These are phyloP conservation scores for Malassezia vespertilionis DNA, from an alignment of 1,284 basidiomycete species.

Conservation along the genomic window DNA sequence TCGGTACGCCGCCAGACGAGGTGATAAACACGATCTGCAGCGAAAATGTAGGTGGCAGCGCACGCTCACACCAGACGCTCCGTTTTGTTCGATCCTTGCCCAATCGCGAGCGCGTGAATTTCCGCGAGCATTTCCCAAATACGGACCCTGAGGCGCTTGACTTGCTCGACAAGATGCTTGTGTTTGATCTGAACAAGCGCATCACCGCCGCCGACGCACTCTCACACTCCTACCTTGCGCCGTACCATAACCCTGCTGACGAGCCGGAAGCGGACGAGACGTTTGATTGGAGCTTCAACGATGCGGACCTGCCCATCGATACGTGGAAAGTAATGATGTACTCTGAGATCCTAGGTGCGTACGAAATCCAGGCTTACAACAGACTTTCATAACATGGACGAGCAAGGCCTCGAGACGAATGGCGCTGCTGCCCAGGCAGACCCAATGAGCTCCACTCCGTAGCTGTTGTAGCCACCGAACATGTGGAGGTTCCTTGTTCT, in stretches of 20 bases:
- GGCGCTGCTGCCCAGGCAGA: too few species aligned
- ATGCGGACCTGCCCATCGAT: slow-evolving; percentile 96
- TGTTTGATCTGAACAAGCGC: slow-evolving; percentile 92
- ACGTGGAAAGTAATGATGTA: slow-evolving; percentile 82
- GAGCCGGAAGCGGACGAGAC: slow-evolving; percentile 87
- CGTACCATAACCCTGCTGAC: slow-evolving; percentile 97
- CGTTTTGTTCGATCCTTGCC: slow-evolving; percentile 95
- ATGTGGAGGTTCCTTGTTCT: too few species aligned
- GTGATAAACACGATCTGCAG: slow-evolving; percentile 97
- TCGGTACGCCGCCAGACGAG: slow-evolving; percentile 96
- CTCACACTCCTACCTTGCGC: slow-evolving; percentile 83
- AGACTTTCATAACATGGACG: slow-evolving; percentile 48
- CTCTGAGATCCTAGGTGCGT: slow-evolving; percentile 48
- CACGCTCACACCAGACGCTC: slow-evolving; percentile 60
- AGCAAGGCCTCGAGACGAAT: slow-evolving; percentile 3
- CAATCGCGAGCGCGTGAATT: slow-evolving; percentile 87
- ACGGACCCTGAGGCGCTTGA: slow-evolving; percentile 88
- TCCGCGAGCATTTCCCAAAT: slow-evolving; percentile 82
- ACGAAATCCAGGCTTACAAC: not conserved
- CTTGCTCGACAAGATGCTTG: slow-evolving; percentile 95
- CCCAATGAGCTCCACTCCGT: too few species aligned
- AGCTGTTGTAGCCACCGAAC: too few species aligned
- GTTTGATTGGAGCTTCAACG: slow-evolving; percentile 99
- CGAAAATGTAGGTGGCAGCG: slow-evolving; percentile 65
- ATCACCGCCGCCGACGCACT: slow-evolving; percentile 89